phyloP scores from a whole-genome alignment of 176 grass and related monocot genomes.

The Dactylis glomerata region DNA sequence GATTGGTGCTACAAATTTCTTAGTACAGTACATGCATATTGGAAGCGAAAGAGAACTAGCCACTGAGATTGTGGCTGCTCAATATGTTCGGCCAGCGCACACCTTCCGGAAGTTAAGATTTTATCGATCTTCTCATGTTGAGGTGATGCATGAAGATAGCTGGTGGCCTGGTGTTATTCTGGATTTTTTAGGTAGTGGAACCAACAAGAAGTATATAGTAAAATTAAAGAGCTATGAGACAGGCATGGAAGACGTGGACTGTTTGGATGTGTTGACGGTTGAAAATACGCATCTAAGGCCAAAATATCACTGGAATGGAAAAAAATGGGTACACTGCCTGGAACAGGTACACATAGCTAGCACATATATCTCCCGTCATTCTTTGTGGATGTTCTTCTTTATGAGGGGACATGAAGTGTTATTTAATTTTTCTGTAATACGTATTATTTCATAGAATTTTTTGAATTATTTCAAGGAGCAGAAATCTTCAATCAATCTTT shows the following conservation, averaged over 20 bases:
- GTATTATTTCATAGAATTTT: not conserved
- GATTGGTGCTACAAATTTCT: conserved; percentile 27
- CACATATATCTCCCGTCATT: not conserved
- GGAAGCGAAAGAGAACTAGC: not conserved
- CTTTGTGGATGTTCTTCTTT: not conserved
- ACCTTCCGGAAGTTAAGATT: conserved; percentile 29
- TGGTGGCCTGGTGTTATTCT: conserved; percentile 42
- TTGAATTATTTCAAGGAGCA: not conserved
- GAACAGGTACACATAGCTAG: not conserved
- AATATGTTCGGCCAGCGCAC: conserved; percentile 30
- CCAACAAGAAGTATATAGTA: conserved; percentile 29
- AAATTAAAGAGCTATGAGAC: not conserved
- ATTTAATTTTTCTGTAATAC: not conserved
- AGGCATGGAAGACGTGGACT: conserved; percentile 8
- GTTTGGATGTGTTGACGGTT: conserved; percentile 20
- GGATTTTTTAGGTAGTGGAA: conserved; percentile 7
- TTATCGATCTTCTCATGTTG: conserved; percentile 16
- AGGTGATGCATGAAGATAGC: conserved; percentile 22
- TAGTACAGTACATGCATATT: conserved; percentile 25
- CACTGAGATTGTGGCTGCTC: conserved; percentile 38
- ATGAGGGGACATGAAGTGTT: not conserved
- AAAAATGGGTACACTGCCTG: conserved; percentile 16
- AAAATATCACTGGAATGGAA: conserved; percentile 9
- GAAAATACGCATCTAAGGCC: conserved; percentile 28
- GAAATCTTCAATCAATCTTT: not conserved